Percentiles rank a stretch among this genome's conserved stretches.
phyloP scores from a whole-genome alignment of 768 basidiomycete species.

The Leccinum rimulosum region DNA sequence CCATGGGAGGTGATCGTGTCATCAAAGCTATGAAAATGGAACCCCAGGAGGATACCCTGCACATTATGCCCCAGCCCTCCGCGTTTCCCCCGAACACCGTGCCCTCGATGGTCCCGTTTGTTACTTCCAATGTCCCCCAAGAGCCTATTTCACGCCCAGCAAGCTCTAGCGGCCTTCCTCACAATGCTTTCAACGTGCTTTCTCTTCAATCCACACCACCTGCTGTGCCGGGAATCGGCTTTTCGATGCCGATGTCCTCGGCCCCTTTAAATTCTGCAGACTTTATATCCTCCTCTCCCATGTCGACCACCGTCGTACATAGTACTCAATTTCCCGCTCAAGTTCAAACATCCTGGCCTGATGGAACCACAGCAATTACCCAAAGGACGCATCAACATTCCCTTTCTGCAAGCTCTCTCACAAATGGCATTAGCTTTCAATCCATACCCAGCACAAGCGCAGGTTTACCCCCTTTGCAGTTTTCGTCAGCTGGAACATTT shows the following conservation, averaged over 20 bases:
- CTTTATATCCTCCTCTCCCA: constrained; percentile 23
- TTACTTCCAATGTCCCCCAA: constrained; percentile 25
- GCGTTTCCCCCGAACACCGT: constrained; percentile 26
- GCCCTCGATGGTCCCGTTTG: constrained; percentile 28
- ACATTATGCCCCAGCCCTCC: constrained; percentile 22
- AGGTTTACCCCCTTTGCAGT: constrained; percentile 28
- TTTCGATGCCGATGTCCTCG: constrained; percentile 22
- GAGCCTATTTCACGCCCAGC: constrained; percentile 32
- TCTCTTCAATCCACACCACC: constrained; percentile 19
- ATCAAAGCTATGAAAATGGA: constrained; percentile 50
- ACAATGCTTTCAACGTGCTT: constrained; percentile 24
- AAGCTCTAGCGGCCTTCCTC: constrained; percentile 30
- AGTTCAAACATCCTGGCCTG: constrained; percentile 30
- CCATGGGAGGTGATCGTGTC: constrained; percentile 43
- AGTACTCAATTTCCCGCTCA: constrained; percentile 20
- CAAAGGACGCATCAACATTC: constrained; percentile 32
- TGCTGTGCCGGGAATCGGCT: constrained; percentile 16
- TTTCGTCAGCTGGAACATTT: constrained; percentile 33
- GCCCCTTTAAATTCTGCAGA: constrained; percentile 20
- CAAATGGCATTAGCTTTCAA: constrained; percentile 27
- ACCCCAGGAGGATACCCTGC: constrained; percentile 41
- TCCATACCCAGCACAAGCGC: constrained; percentile 33
- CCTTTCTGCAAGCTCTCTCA: constrained; percentile 30
- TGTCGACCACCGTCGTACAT: constrained; percentile 20
- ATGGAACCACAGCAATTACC: constrained; percentile 26